Evolutionary conservation across 208 protist genomes (phyloP).

Genomic region (Trypanosomatidae sp.): DNA sequence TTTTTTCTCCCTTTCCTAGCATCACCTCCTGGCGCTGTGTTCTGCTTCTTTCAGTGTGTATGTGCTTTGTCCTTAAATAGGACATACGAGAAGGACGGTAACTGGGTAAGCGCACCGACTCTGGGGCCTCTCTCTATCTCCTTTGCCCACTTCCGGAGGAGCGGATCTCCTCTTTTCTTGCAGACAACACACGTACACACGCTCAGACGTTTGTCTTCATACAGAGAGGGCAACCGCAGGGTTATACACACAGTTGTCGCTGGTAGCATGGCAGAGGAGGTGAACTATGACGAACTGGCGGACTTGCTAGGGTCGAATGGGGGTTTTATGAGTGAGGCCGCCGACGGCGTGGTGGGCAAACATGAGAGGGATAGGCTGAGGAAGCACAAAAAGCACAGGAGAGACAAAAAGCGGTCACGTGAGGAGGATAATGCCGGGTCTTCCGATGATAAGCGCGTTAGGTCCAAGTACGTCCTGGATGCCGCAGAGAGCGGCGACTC

Average conservation of each 20-base stretch:
- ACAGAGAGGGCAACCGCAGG: neutral
- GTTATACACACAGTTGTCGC: neutral
- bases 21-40: neutral
- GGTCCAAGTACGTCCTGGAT: conserved; percentile 34
- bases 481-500: conserved; percentile 40
- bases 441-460: conserved; percentile 20
- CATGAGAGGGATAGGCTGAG: conserved; percentile 14
- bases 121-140: neutral
- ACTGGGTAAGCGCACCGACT: neutral
- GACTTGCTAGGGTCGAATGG: conserved; percentile 43
- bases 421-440: conserved; percentile 21
- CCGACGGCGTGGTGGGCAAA: neutral
- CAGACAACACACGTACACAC: neutral
- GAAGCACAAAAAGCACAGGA: conserved; percentile 24
- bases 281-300: conserved; percentile 74
- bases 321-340: neutral
- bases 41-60: neutral
- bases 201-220: neutral
- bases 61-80: neutral
- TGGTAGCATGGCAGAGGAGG: conserved; percentile 52
- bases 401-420: conserved; percentile 22
- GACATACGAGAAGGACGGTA: conserved; percentile 6
- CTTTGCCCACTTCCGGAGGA: neutral
- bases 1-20: neutral
- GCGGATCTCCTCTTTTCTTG: neutral